Base-by-base conservation (phyloP, 2,329 filamentous ascomycete species). In the Aspergillus udagawae region DNA sequence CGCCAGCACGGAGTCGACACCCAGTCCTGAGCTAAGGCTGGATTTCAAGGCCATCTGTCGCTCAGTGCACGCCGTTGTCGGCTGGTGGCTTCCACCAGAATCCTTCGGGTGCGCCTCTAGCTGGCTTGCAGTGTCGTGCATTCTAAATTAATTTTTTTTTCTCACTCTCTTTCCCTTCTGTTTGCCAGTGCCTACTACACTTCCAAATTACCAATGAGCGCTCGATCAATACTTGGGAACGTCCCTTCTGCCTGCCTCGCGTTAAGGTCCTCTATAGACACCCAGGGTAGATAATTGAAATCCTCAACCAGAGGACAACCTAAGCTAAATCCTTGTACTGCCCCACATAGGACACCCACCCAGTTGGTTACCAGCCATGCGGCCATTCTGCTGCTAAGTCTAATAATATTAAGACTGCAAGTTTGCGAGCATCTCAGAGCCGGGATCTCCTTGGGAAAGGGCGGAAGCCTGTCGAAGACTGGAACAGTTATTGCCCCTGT, bases 241-340 rank as follows among this genome's bases (percentile, higher is more conserved):
- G 7, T 38, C 3, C 2, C 14, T 17, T 38, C 14, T 38, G 14
- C 14, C 14, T 7, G 32, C 14, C 14, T n/a, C 17, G 32, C 14
- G 32, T 14, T 17, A 38, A 38, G 32, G 5, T 14, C 32, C 2
- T 7, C 5, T 38, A 17, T 38, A 17, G 32, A 7, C 32, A 38
- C 32, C 14, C 5, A 38, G 7, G 32, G 32, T 32, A 7, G 32
- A 38, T 38, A 14, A 38, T 17, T 38, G 14, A 6, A 17, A 7
- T 38, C 14, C 2, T 38, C 14, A 38, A 17, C 14, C 17, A 54
- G 57, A 58, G 63, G 63, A 65, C 69, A 70, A 12, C 28, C 28
- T 29, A 29, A 70, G n/a, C 62, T 63, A 60, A 52, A 69, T 65
- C 62, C 60, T 63, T 62, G 64, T 49, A 56, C 45, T 52, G 60